Base-by-base conservation (phyloP, 768 basidiomycete species). In the Phanerochaete sordida region DNA sequence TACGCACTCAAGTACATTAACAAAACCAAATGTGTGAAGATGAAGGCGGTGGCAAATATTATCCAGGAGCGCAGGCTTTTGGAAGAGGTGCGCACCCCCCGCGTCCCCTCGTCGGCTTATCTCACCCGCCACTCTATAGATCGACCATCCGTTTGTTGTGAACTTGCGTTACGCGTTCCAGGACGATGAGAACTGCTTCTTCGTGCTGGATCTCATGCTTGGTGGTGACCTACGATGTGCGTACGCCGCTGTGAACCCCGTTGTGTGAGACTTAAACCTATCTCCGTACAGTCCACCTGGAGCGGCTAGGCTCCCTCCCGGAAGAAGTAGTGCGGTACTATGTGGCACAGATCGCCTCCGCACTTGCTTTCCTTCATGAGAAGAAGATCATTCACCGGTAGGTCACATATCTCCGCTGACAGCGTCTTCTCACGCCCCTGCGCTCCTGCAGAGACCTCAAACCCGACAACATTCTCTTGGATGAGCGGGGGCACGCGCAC, bases 1-100 rank as follows among this genome's bases (percentile, higher is more conserved):
- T 98, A 95, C 68, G 97, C 97, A 5, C 86, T 99, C 74, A 99
- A 99, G 75, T 99, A 99, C 77, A 99, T 99, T 76, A 98, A 98
- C 80, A 99, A 99, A 75, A 73, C 90, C 44, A 95, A 96, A 80
- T 97, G 91, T 66, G 94, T 97, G 63, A 95, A 95, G 80, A 97
- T 97, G 94, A 95, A 95, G 69, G 95, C 95, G 1, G 95, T 98
- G 37, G 87, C 93, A 24, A 98, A 99, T 71, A 93, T 99, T 70
- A 87, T 99, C 52, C 97, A 98, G 72, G 97, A 99, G 72, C 86
- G 97, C 27, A 81, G 94, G 35, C 76, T 99, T 43, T 82, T 99
- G 28, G 97, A 99, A 75, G 97, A 99, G 87, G 95, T 95, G 53
- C 64, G 76, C 60, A 35, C 33, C n/a, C 43, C n/a, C 31, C 26